Evolutionary conservation across 257 asterid species (phyloP).

Genomic region (Parsonsia alboflavescens): DNA sequence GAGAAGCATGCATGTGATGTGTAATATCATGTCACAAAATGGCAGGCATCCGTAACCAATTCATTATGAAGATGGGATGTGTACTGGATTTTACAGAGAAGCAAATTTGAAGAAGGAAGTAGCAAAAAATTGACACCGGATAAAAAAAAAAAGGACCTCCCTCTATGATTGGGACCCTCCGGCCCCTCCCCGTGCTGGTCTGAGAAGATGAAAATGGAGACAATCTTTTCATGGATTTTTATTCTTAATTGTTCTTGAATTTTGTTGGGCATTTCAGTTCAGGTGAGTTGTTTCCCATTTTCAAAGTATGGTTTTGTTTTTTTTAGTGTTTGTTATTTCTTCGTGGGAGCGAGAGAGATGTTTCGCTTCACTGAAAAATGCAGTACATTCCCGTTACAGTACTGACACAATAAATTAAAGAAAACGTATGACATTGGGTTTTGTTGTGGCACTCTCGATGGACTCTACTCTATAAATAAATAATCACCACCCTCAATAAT

Average conservation of each 20-base stretch:
- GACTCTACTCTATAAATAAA: not conserved
- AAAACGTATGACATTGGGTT: conserved; percentile 44
- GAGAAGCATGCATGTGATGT: too few species aligned
- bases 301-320: not conserved
- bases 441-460: conserved; percentile 10
- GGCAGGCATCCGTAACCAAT: not conserved
- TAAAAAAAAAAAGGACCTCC: not conserved
- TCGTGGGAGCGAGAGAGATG: conserved; percentile 16
- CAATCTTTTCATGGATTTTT: conserved; percentile 8
- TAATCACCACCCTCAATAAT: too few species aligned
- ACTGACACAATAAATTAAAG: conserved; percentile 34
- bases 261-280: conserved; percentile 13
- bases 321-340: too few species aligned
- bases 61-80: not conserved
- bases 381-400: conserved; percentile 35
- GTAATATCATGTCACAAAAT: too few species aligned
- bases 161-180: conserved; percentile 18
- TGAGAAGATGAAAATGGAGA: not conserved
- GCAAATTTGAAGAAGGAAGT: conserved; percentile 1
- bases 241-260: conserved; percentile 6
- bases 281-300: conserved; percentile 11
- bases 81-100: not conserved
- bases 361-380: conserved; percentile 25
- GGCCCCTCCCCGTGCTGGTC: not conserved
- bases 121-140: too few species aligned